Percentiles rank a stretch among this genome's conserved stretches.
phyloP scores from a whole-genome alignment of 371 early-diverging fungal genomes.

The Mortierella sp. region DNA sequence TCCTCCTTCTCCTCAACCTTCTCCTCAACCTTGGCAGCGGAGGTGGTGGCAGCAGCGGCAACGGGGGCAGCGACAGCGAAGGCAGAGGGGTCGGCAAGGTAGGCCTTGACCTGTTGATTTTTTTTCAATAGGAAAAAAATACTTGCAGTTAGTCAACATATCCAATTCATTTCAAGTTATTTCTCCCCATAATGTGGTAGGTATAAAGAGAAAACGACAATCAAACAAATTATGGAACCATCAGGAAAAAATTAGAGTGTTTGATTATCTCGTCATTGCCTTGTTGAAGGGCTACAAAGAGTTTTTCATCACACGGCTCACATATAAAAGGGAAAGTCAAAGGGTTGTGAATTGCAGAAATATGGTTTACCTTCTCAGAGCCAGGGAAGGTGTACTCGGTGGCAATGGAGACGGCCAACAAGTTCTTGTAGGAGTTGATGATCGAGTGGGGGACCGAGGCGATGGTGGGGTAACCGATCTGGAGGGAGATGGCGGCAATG shows the following conservation, averaged over 20 bases:
- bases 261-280: conserved; percentile 65
- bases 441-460: conserved; percentile 98
- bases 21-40: conserved; percentile 62
- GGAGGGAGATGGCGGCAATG: conserved; percentile 97
- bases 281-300: conserved; percentile 51
- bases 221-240: conserved; percentile 33
- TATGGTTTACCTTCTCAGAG: conserved; percentile 82
- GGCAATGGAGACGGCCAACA: conserved; percentile 92
- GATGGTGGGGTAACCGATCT: conserved; percentile 92
- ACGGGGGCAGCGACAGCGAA: conserved; percentile 80
- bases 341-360: conserved; percentile 7
- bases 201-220: background rate
- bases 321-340: conserved; percentile 13
- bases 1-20: conserved; percentile 76
- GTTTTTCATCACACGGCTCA: conserved; percentile 64
- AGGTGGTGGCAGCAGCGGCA: conserved; percentile 63
- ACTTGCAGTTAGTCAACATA: background rate
- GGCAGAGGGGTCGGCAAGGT: conserved; percentile 89
- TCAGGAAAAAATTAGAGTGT: conserved; percentile 89
- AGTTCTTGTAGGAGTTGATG: conserved; percentile 97
- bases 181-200: conserved; percentile 5
- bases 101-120: conserved; percentile 82
- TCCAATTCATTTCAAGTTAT: background rate
- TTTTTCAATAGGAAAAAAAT: background rate
- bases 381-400: conserved; percentile 95